Evolutionary conservation across 2,329 filamentous ascomycete genomes (phyloP).

Genomic region (Phoma sp.): DNA sequence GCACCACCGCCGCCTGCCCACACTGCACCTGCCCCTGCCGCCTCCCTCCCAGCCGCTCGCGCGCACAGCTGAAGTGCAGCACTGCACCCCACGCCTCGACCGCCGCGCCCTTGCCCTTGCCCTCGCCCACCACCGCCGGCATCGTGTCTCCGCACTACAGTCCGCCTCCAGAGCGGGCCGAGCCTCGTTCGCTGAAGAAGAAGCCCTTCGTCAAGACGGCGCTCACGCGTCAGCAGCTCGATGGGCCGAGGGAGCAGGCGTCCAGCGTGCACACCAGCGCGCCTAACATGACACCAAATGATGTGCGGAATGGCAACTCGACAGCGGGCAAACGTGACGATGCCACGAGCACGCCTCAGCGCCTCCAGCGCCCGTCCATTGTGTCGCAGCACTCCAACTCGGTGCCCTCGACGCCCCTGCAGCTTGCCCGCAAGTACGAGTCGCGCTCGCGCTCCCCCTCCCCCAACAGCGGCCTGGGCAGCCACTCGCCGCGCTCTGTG

Average conservation of each 20-base stretch:
- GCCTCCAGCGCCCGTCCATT: constrained; percentile 57
- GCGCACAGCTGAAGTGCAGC: constrained; percentile 39
- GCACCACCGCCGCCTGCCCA: constrained; percentile 17
- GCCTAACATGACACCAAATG: constrained; percentile 49
- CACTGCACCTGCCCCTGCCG: constrained; percentile 25
- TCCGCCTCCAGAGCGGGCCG: constrained; percentile 45
- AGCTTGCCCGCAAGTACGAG: constrained; percentile 83
- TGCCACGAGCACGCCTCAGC: constrained; percentile 20
- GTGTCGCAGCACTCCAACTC: constrained; percentile 79
- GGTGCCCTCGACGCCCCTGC: constrained; percentile 90
- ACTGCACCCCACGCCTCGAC: constrained; percentile 25
- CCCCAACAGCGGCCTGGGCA: constrained; percentile 73
- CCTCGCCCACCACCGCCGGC: constrained; percentile 41
- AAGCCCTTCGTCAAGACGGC: constrained; percentile 38
- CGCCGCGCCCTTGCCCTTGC: constrained; percentile 11
- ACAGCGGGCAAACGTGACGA: constrained; percentile 43
- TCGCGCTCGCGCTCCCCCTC: constrained; percentile 81
- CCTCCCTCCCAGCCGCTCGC: constrained; percentile 40
- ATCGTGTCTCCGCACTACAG: constrained; percentile 50
- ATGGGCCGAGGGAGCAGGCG: constrained; percentile 47
- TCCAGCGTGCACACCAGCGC: constrained; percentile 46
- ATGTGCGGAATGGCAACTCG: constrained; percentile 22
- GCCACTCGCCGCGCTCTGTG: constrained; percentile 86
- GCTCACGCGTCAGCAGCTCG: constrained; percentile 41
- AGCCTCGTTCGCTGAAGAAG: constrained; percentile 38